phyloP scores from a whole-genome alignment of 2,329 filamentous ascomycete species.

The Fragosphaeria purpurea region DNA sequence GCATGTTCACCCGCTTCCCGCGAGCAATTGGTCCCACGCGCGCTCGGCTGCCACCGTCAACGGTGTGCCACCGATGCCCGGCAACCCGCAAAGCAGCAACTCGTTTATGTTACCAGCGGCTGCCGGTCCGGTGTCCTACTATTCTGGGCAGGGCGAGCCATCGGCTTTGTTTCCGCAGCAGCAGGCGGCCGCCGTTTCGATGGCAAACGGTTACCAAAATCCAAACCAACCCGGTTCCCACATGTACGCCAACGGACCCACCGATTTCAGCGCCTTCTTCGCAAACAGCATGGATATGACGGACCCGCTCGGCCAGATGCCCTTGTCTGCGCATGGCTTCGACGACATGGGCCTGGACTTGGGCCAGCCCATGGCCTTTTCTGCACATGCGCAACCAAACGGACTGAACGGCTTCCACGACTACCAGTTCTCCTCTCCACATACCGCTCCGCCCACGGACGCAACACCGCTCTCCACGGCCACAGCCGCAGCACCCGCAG shows the following conservation, averaged over 20 bases:
- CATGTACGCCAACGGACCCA: background rate
- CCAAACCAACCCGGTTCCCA: background rate
- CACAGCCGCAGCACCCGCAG: background rate
- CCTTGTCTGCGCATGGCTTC: background rate
- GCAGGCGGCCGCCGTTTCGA: background rate
- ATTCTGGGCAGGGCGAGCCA: background rate
- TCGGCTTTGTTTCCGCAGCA: constrained; percentile 1
- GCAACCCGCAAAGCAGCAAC: background rate
- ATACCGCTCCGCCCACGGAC: background rate
- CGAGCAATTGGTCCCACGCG: constrained; percentile 1
- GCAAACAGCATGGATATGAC: constrained; percentile 1
- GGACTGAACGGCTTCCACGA: background rate
- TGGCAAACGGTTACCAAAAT: background rate
- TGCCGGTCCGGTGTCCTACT: background rate
- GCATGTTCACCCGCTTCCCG: constrained; percentile 4
- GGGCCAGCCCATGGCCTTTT: background rate
- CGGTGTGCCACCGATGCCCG: background rate
- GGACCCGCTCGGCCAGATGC: background rate
- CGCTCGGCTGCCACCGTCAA: background rate
- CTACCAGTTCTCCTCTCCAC: background rate
- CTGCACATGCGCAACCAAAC: background rate
- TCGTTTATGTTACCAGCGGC: constrained; percentile 6
- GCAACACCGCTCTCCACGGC: background rate
- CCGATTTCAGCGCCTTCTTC: background rate
- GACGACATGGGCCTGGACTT: background rate